Evolutionary conservation across 306 rosid species (phyloP).

Genomic region (Dalbergia cultrata): DNA sequence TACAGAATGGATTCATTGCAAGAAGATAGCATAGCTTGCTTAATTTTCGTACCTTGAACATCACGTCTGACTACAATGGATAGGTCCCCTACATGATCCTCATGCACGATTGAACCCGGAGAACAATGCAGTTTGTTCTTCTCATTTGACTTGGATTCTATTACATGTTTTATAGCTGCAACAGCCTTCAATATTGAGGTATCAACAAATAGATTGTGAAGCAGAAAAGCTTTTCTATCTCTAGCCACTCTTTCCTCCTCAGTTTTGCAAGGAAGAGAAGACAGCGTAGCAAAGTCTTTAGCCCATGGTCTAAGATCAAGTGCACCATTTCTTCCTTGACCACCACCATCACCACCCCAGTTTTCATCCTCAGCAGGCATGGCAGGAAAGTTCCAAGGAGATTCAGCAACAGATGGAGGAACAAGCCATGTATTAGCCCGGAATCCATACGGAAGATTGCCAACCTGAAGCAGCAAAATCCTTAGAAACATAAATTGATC

Average conservation of each 20-base stretch:
- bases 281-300: slow-evolving; percentile 71
- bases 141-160: slow-evolving; percentile 54
- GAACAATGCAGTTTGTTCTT: slow-evolving; percentile 44
- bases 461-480: slow-evolving; percentile 68
- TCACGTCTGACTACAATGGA: slow-evolving; percentile 67
- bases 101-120: slow-evolving; percentile 53
- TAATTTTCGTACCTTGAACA: slow-evolving; percentile 49
- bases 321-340: slow-evolving; percentile 76
- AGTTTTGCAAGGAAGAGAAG: slow-evolving; percentile 85
- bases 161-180: slow-evolving; percentile 65
- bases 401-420: slow-evolving; percentile 81
- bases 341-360: slow-evolving; percentile 96
- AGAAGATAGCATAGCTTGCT: slow-evolving; percentile 18
- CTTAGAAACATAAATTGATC: slow-evolving; percentile 10
- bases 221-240: slow-evolving; percentile 94
- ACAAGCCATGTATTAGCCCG: slow-evolving; percentile 97
- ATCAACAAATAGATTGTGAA: slow-evolving; percentile 85
- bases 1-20: slow-evolving; percentile 37
- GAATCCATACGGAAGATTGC: slow-evolving; percentile 92
- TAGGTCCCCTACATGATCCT: slow-evolving; percentile 76
- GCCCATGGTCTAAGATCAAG: slow-evolving; percentile 81
- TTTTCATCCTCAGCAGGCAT: slow-evolving; percentile 85
- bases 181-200: slow-evolving; percentile 78
- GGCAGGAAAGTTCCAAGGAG: slow-evolving; percentile 65
- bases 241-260: slow-evolving; percentile 92